Base-by-base conservation (phyloP, 2,329 filamentous ascomycete species). In the Claviceps africana region DNA sequence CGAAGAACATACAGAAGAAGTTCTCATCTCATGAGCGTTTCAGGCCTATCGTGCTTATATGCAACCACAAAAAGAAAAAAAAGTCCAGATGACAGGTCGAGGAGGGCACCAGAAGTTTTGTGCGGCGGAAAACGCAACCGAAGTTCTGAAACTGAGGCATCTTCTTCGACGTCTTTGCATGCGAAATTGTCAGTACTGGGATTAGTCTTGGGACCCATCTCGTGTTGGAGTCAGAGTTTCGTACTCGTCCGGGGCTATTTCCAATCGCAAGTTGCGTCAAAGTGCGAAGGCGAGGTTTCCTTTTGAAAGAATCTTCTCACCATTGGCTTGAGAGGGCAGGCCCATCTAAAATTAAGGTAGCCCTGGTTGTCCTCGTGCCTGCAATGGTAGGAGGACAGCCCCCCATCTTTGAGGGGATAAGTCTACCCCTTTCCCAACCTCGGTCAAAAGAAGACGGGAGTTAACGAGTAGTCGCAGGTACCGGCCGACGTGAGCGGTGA, bases 211-310 rank as follows among this genome's bases (percentile, higher is more conserved):
- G 88, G 87, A 88, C 86, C 86, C 88, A 88, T 88, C 86, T 81
- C 66, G 83, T 79, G 86, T 89, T 88, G 86, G 86, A 74, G 83
- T 94, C 88, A 94, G 88, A 89, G 88, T 75, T 82, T 88, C 74
- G 87, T 76, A 78, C 88, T 91, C 90, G 86, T 91, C 87, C 73
- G 77, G 72, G 56, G 51, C 47, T 62, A 59, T 54, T 52, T 51
- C 54, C 47, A 50, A 53, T 51, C 55, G 53, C 25, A 48, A 48
- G 13, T 19, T 37, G 43, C 28, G 25, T 28, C 17, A 33, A 40
- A 37, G 30, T 33, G 30, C 22, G 40, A 40, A 39, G 39, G 28
- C 8, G 4, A 47, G 35, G 19, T 21, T 35, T 30, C 15, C 21
- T 37, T 28, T 22, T 11, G 39, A 22, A 45, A 25, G 46, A 39